Evolutionary conservation across 2,329 filamentous ascomycete species (phyloP), one percentile per base, ranked within the genome.

Genomic region (Huntiella abstrusa): DNA sequence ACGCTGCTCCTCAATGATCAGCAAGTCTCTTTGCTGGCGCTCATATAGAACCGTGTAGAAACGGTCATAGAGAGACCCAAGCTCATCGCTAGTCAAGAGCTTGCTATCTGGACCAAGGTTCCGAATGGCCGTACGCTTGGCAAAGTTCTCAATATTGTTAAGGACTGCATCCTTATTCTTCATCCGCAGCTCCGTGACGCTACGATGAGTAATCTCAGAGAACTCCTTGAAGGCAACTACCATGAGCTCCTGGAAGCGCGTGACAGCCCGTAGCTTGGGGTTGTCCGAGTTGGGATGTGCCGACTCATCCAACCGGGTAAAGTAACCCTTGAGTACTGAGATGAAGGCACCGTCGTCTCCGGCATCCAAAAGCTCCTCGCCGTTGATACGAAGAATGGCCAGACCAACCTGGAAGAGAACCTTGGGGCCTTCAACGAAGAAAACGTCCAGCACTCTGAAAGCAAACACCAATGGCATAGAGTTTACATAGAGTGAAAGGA

Each of bases 171-270:
- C 84, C 62, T 96, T 96, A 62, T 96, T 92, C 62, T 87, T 93
- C 36, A 83, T 70, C 16, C 91, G 78, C 57, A 92, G 72, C 53
- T 96, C 91, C 1, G 81, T 82, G 51, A 98, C 87, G 43, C 80
- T 94, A 57, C 77, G 80, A 58, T 98, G 88, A 0, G 91, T 98
- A 54, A 98, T 94, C 36, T 80, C 84, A 0, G 88, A 82, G 58
- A 98, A 98, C 58, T 98, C 91, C 55, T 95, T 96, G 65, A 98
- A 98, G 1, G 91, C 91, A 15, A 96, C 91, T 3, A 98, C 91
- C 87, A 98, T 96, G 48, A 98, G 73, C 60, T 96, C 91, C 57
- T 98, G 91, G 59, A 98, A 98, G 41, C 84, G 76, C 4, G 92
- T 98, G 46, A 98, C 91, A 0, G 87, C 85, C 45, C 88, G 75